A percentile compares a stretch with the other conserved stretches of the same genome.
Conservation (phyloP, 2,329 filamentous ascomycete species). For the Didymella lethalis region DNA sequence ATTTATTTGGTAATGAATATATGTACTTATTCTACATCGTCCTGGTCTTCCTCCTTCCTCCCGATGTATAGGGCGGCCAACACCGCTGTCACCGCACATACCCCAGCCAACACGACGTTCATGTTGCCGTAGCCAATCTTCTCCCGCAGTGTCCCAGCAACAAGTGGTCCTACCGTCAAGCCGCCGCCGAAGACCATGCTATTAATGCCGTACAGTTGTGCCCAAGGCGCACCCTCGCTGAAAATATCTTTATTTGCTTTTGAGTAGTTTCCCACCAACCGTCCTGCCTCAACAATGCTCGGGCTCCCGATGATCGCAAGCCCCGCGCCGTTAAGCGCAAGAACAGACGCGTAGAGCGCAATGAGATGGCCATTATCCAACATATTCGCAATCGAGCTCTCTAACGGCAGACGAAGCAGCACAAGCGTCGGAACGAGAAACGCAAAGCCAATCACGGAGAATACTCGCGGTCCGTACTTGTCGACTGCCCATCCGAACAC, state of each 20-base stretch:
- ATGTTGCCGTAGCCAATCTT: slow-evolving; percentile 66
- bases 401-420: slow-evolving; percentile 53
- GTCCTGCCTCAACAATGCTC: slow-evolving; percentile 65
- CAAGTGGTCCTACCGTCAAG: slow-evolving; percentile 66
- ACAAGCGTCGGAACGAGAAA: slow-evolving; percentile 55
- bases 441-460: slow-evolving; percentile 53
- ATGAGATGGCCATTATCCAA: slow-evolving; percentile 30
- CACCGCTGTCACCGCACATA: slow-evolving; percentile 56
- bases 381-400: slow-evolving; percentile 26
- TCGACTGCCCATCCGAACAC: slow-evolving; percentile 59
- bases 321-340: slow-evolving; percentile 60
- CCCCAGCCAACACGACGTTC: slow-evolving; percentile 58
- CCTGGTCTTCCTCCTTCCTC: background rate
- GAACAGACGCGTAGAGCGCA: slow-evolving; percentile 56
- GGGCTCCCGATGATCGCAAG: slow-evolving; percentile 63
- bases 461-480: slow-evolving; percentile 54
- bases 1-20: too few relatives aligned
- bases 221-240: slow-evolving; percentile 65
- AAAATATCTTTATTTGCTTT: slow-evolving; percentile 64
- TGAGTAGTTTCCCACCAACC: slow-evolving; percentile 64
- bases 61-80: slow-evolving; percentile 58
- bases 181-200: slow-evolving; percentile 69
- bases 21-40: background rate
- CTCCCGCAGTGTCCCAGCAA: slow-evolving; percentile 62
- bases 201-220: slow-evolving; percentile 71